Evolutionary conservation across 805 yeast genomes (phyloP).

Genomic region (Brettanomyces bruxellensis): DNA sequence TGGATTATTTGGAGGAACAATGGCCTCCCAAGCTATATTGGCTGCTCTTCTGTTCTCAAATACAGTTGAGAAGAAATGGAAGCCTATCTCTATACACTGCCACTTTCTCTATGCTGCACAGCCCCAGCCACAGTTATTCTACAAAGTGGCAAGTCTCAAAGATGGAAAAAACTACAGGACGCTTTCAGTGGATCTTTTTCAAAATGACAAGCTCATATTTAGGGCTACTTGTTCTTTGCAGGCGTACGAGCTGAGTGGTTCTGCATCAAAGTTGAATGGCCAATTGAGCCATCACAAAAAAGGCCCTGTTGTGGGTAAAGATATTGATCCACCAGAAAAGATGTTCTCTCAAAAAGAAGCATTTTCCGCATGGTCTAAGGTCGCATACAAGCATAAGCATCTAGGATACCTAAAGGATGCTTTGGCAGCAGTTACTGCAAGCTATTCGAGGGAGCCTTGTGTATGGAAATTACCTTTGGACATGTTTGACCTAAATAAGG

Average conservation of each 20-base stretch:
- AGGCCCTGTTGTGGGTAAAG: constrained; percentile 22
- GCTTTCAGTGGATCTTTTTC: constrained; percentile 46
- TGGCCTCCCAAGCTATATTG: constrained; percentile 54
- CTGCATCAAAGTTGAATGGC: constrained; percentile 21
- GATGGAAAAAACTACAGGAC: constrained; percentile 45
- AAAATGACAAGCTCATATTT: constrained; percentile 41
- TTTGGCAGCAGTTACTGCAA: constrained; percentile 13
- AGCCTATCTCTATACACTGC: constrained; percentile 55
- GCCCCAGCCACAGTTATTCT: constrained; percentile 35
- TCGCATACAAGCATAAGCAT: constrained; percentile 13
- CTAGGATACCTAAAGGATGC: constrained; percentile 17
- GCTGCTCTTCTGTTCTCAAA: constrained; percentile 50
- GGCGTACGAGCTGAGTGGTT: constrained; percentile 21
- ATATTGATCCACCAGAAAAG: constrained; percentile 20
- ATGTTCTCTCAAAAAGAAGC: constrained; percentile 21
- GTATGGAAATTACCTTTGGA: constrained; percentile 24
- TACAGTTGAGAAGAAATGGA: constrained; percentile 24
- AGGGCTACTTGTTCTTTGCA: constrained; percentile 43
- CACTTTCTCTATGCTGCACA: constrained; percentile 52
- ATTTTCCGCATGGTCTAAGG: constrained; percentile 21
- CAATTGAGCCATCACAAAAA: constrained; percentile 21
- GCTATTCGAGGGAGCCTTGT: constrained; percentile 25
- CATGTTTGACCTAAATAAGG: constrained; percentile 23
- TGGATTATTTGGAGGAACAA: constrained; percentile 66
- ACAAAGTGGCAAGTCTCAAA: constrained; percentile 42